phyloP scores from a whole-genome alignment of 164 flowering plant species.

The Vitis rupestris region DNA sequence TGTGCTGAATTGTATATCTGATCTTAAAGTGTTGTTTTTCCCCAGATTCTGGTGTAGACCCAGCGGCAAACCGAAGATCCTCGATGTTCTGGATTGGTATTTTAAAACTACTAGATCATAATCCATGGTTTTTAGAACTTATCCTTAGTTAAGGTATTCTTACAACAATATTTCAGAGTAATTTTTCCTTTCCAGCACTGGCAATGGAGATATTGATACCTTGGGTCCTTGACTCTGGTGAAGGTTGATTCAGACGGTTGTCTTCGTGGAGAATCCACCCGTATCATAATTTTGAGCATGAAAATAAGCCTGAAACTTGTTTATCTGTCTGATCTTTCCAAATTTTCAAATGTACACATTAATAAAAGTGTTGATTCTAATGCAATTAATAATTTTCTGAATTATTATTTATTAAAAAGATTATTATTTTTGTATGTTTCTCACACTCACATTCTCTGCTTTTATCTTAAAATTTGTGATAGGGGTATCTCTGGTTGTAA shows the following conservation, averaged over 20 bases:
- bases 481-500: constrained; percentile 67
- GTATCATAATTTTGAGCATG: background rate
- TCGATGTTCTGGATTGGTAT: constrained; percentile 93
- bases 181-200: constrained; percentile 53
- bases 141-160: background rate
- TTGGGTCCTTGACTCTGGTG: constrained; percentile 54
- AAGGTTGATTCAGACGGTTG: constrained; percentile 75
- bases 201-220: constrained; percentile 95
- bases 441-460: background rate
- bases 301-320: background rate
- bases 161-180: background rate
- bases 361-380: no score
- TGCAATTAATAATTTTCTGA: no score
- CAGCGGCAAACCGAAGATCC: constrained; percentile 91
- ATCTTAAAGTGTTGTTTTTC: background rate
- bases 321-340: no score
- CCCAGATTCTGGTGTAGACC: constrained; percentile 93
- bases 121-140: background rate
- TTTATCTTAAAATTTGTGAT: background rate
- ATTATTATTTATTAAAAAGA: no score
- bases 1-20: background rate
- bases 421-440: background rate
- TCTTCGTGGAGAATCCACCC: constrained; percentile 71
- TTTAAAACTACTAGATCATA: background rate
- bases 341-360: no score